Base-by-base conservation (phyloP, 2,329 filamentous ascomycete species). In the Aspergillus proliferans region DNA sequence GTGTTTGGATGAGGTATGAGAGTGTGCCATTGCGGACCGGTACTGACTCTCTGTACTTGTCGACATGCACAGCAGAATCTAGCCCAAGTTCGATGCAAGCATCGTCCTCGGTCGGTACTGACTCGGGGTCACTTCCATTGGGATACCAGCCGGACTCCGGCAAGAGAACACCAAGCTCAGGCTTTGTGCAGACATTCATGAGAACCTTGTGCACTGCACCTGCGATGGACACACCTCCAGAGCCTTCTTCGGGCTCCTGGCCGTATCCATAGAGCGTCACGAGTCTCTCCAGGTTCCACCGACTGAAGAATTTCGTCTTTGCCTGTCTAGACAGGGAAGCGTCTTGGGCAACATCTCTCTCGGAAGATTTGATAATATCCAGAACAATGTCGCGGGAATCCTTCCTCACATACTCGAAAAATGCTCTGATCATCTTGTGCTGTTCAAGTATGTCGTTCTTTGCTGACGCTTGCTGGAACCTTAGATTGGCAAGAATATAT, bases 101-200 rank as follows among this genome's bases (percentile, higher is more conserved):
- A 40, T 80, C 71, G 40, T 74, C 70, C 3, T 67, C 63, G 33
- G 74, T 69, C 8, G 71, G 68, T 40, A 72, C 67, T 18, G 77
- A 72, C 47, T 86, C 81, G 2, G 82, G 76, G 51, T 86, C 82
- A 43, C 78, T 73, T 10, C 81, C 80, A 38, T 84, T 82, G 6
- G 90, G 88, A 67, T 97, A 97, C 69, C 89, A 87, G n/a, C 90
- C 91, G 33, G 82, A 83, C 50, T 88, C 85, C 3, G 84, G 80
- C 47, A 90, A 80, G 46, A 95, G 72, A 2, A 94, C 79, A 12
- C 92, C 93, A 45, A 85, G 82, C 3, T 77, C 78, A 0, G 84
- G 74, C 39, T 81, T 84, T 1, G 88, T 94, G 68, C 90, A 96
- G 3, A 87, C 78, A 33, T 82, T 75, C 44, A 85, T 69, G 42